These are phyloP conservation scores for Nematocida ironsii DNA, from an alignment of 371 early-diverging fungal species.

Conservation along the genomic window DNA sequence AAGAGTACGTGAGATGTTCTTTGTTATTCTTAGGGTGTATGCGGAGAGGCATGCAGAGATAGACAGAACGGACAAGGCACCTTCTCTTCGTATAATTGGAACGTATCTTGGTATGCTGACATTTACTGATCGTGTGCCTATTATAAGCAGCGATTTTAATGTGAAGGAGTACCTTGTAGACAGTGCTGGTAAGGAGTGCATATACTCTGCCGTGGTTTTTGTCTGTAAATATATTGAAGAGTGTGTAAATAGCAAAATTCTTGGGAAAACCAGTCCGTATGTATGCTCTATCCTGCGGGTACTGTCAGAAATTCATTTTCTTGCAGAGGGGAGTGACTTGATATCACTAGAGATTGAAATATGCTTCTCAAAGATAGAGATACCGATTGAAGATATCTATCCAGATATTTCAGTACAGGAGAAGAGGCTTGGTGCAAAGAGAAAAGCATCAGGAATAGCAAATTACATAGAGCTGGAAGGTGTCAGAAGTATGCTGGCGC, in stretches of 20 bases:
- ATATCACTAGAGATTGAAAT: conserved; percentile 57
- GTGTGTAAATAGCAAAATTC: conserved; percentile 15
- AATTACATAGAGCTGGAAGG: conserved; percentile 57
- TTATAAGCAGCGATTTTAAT: conserved; percentile 15
- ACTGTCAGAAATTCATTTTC: conserved; percentile 53
- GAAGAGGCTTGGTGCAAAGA: conserved; percentile 47
- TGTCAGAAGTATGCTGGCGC: conserved; percentile 46
- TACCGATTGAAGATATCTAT: conserved; percentile 44
- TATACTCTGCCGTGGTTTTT: conserved; percentile 53
- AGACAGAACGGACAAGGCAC: conserved; percentile 40
- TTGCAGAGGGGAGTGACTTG: conserved; percentile 56
- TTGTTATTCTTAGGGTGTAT: conserved; percentile 9
- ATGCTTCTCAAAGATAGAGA: conserved; percentile 53
- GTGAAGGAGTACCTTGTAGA: conserved; percentile 54
- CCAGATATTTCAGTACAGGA: conserved; percentile 54
- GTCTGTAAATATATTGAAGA: conserved; percentile 58
- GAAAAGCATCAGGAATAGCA: conserved; percentile 41
- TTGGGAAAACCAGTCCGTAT: conserved; percentile 50
- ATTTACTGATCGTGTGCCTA: conserved; percentile 36
- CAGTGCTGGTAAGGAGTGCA: conserved; percentile 32
- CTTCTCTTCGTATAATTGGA: conserved; percentile 36
- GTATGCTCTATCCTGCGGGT: conserved; percentile 22
- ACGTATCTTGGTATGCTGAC: conserved; percentile 57
- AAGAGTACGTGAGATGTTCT: conserved; percentile 22
- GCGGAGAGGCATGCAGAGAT: conserved; percentile 23